These are phyloP conservation scores for Pichia sp. DNA, from an alignment of 1,139 yeast species.

Conservation along the genomic window DNA sequence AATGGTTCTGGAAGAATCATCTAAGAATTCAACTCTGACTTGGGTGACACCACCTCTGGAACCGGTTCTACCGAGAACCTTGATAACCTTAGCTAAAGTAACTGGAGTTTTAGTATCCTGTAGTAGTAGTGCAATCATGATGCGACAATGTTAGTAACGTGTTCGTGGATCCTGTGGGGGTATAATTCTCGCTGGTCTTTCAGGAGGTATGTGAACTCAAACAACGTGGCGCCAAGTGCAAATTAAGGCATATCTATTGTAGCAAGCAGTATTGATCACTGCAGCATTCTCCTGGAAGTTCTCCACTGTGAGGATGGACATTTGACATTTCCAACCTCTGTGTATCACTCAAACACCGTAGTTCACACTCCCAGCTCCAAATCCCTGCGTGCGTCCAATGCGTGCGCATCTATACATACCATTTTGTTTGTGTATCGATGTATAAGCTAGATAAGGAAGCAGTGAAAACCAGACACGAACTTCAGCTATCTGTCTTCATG, in stretches of 20 bases:
- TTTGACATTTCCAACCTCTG: no score
- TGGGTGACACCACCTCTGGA: constrained; percentile 99
- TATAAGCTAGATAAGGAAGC: neutral
- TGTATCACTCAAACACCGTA: no score
- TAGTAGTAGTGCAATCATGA: constrained; percentile 3
- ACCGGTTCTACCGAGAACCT: constrained; percentile 99
- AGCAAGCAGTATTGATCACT: no score
- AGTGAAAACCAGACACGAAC: neutral
- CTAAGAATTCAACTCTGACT: constrained; percentile 99
- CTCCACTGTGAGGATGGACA: no score
- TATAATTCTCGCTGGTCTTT: neutral
- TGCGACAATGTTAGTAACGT: neutral
- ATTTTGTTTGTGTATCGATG: constrained; percentile 16
- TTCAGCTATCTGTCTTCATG: neutral
- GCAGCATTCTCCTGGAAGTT: no score
- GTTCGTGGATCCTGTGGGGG: neutral
- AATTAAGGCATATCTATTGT: no score
- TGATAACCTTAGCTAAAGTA: constrained; percentile 98
- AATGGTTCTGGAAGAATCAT: constrained; percentile 96
- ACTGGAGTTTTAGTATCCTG: constrained; percentile 91
- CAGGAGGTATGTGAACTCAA: no score
- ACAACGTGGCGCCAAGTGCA: no score
- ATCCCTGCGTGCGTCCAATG: no score
- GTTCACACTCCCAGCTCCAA: no score
- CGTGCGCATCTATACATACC: constrained; percentile 11